Evolutionary conservation across 2,329 filamentous ascomycete genomes (phyloP).

Genomic region (Ascochyta clinopodiicola): DNA sequence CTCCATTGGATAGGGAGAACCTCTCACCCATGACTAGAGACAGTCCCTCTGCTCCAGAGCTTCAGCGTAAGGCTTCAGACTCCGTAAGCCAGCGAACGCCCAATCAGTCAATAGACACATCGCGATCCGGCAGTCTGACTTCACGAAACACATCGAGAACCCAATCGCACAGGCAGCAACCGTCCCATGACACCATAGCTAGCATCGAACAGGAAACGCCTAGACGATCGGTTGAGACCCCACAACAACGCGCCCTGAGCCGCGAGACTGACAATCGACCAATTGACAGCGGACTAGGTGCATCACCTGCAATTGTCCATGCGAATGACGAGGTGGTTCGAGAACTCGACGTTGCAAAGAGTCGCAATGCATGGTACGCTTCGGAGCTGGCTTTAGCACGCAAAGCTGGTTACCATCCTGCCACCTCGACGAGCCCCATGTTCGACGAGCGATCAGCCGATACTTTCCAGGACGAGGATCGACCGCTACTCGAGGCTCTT

Average conservation of each 20-base stretch:
- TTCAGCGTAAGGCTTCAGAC: slow-evolving; percentile 41
- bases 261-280: slow-evolving; percentile 50
- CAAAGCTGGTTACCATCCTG: slow-evolving; percentile 85
- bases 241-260: slow-evolving; percentile 38
- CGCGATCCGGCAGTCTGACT: slow-evolving; percentile 40
- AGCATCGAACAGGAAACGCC: slow-evolving; percentile 57
- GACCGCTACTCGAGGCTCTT: slow-evolving; percentile 88
- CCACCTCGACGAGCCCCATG: slow-evolving; percentile 70
- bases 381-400: slow-evolving; percentile 91
- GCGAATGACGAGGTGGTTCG: slow-evolving; percentile 79
- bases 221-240: slow-evolving; percentile 41
- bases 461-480: slow-evolving; percentile 88
- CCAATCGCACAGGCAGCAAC: slow-evolving; percentile 59
- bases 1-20: slow-evolving; percentile 55
- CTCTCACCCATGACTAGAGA: slow-evolving; percentile 55
- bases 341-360: slow-evolving; percentile 84
- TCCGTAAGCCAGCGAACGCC: slow-evolving; percentile 35
- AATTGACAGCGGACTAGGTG: slow-evolving; percentile 66
- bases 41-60: slow-evolving; percentile 35
- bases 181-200: slow-evolving; percentile 63
- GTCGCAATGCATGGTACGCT: slow-evolving; percentile 94
- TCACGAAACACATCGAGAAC: slow-evolving; percentile 49
- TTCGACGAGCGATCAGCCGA: slow-evolving; percentile 80
- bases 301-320: slow-evolving; percentile 64
- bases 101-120: slow-evolving; percentile 47